These are phyloP conservation scores for Periglandula ipomoeae DNA, from an alignment of 2,329 filamentous ascomycete genomes.

Conservation along the genomic window DNA sequence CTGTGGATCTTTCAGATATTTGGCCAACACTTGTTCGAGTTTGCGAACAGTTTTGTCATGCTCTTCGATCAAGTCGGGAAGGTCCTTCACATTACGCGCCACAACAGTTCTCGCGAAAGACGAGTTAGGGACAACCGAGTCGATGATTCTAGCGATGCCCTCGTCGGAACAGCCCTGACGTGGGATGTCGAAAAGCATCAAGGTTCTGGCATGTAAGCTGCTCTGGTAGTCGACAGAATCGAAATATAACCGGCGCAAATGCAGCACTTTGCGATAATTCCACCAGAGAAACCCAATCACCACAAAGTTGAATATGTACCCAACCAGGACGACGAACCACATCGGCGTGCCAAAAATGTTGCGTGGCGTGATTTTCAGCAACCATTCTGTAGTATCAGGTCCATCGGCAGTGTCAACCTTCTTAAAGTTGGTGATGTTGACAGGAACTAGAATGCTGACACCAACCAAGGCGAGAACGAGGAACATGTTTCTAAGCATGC, in stretches of 20 bases:
- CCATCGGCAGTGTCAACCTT: constrained; percentile 12
- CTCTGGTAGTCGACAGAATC: constrained; percentile 79
- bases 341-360: constrained; percentile 42
- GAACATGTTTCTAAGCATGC: constrained; percentile 92
- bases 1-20: constrained; percentile 81
- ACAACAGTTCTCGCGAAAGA: constrained; percentile 74
- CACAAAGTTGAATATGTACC: constrained; percentile 62
- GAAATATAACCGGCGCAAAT: constrained; percentile 69
- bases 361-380: constrained; percentile 50
- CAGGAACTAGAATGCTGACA: constrained; percentile 68
- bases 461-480: constrained; percentile 61
- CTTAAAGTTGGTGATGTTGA: constrained; percentile 51
- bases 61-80: constrained; percentile 76
- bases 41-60: constrained; percentile 74
- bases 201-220: constrained; percentile 68
- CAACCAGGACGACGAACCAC: constrained; percentile 51
- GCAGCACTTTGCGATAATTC: constrained; percentile 70
- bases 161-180: constrained; percentile 71
- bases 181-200: constrained; percentile 77
- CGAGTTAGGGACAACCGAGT: constrained; percentile 68
- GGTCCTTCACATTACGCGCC: constrained; percentile 82
- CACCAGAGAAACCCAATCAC: constrained; percentile 78
- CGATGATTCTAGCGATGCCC: constrained; percentile 75
- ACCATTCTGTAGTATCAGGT: constrained; percentile 29
- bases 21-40: constrained; percentile 75